Percentiles rank a stretch among this genome's conserved stretches.
phyloP scores from a whole-genome alignment of 805 yeast species.

The Candida jianshihensis region DNA sequence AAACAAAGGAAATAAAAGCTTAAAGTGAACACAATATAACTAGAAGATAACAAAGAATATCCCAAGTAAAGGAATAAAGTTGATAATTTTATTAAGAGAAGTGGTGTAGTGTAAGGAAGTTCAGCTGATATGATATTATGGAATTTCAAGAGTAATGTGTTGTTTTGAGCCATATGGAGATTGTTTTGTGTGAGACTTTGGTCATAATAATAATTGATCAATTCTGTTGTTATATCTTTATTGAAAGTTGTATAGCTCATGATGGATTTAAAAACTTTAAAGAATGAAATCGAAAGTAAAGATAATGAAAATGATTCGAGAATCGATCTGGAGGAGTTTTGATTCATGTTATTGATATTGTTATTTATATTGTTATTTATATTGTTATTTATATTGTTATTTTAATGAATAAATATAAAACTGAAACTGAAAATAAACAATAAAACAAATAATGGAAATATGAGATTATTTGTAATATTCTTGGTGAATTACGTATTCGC shows the following conservation, averaged over 20 bases:
- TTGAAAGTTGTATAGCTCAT: conserved; percentile 13
- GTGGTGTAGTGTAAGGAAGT: not conserved
- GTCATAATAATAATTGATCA: conserved; percentile 2
- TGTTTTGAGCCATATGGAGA: too few relatives aligned
- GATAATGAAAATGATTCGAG: conserved; percentile 4
- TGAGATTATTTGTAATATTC: too few relatives aligned
- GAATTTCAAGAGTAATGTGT: conserved; percentile 1
- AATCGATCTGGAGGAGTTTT: conserved; percentile 2
- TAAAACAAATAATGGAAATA: too few relatives aligned
- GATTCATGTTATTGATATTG: not conserved
- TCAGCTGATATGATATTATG: conserved; percentile 1
- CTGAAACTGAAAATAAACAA: too few relatives aligned
- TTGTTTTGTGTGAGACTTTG: too few relatives aligned
- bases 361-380: too few relatives aligned
- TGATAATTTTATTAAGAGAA: not conserved
- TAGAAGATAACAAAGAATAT: conserved; percentile 10
- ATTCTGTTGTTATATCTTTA: conserved; percentile 12
- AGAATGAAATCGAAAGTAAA: conserved; percentile 8
- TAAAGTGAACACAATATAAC: conserved; percentile 12
- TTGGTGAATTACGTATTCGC: too few relatives aligned
- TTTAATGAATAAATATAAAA: too few relatives aligned
- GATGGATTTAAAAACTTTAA: conserved; percentile 4
- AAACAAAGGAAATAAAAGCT: conserved; percentile 11
- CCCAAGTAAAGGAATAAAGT: conserved; percentile 7
- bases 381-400: too few relatives aligned